These are phyloP conservation scores for Hymenoscyphus scutula DNA, from an alignment of 2,329 filamentous ascomycete genomes.

Conservation along the genomic window DNA sequence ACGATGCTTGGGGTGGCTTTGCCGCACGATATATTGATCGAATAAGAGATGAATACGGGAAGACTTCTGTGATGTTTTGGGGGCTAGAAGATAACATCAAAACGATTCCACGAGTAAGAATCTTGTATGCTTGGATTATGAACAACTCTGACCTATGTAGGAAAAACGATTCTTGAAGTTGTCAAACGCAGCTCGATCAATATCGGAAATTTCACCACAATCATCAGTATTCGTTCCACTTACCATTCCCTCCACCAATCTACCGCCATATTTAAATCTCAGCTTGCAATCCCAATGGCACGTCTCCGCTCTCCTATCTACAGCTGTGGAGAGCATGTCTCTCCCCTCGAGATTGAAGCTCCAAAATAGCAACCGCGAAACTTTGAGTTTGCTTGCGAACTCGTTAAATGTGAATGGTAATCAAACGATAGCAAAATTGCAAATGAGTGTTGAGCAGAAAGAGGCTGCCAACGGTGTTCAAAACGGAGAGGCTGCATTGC, in stretches of 20 bases:
- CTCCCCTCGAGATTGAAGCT: constrained; percentile 68
- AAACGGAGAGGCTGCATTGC: constrained; percentile 12
- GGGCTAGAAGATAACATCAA: constrained; percentile 65
- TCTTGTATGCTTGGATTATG: constrained; percentile 11
- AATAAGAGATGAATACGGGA: constrained; percentile 86
- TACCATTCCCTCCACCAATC: constrained; percentile 53
- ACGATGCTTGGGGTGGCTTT: constrained; percentile 83
- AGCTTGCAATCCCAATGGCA: constrained; percentile 73
- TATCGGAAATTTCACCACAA: constrained; percentile 66
- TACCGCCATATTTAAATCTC: constrained; percentile 58
- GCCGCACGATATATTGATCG: constrained; percentile 70
- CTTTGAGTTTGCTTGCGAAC: constrained; percentile 62
- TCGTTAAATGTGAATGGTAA: constrained; percentile 73
- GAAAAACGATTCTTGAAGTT: constrained; percentile 64
- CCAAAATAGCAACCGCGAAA: constrained; percentile 42
- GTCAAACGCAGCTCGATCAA: constrained; percentile 70
- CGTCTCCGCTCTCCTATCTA: constrained; percentile 69
- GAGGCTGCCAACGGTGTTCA: constrained; percentile 23
- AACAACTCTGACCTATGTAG: constrained; percentile 37
- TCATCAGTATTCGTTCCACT: constrained; percentile 79
- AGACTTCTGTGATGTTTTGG: constrained; percentile 84
- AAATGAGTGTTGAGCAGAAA: constrained; percentile 51
- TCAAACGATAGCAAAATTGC: constrained; percentile 73
- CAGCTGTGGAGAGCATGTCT: constrained; percentile 75
- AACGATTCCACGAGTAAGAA: constrained; percentile 52